Base-by-base conservation (phyloP, 441 rosid genomes). In the Manihot esculenta region DNA sequence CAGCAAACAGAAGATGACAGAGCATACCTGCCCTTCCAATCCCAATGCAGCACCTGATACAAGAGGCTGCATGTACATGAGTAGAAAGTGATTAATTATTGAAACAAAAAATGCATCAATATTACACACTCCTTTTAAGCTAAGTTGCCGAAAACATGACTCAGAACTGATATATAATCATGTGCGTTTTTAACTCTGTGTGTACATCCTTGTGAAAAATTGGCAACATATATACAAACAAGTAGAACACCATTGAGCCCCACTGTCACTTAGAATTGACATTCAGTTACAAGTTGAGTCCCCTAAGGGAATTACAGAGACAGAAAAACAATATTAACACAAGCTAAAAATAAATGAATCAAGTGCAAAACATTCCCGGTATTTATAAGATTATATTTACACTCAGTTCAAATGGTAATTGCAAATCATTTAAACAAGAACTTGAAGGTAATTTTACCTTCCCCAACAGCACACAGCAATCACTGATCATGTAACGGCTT, bases 31-130 rank as follows among this genome's bases (percentile, higher is more conserved):
- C 64, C 99, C 99, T 69, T 95, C 98, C 79, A 91, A 77, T 73
- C 99, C 99, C 67, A 95, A 74, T 5, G 98, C 99, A 82, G 99
- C 99, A 44, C 98, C 99, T 0, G 99, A 95, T 48, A 92, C 99
- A 73, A 95, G 87, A 81, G 99, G 98, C 98, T 95, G 85, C 81
- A 80, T 41, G 54, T 42, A 58, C 63, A 66, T 66, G 68, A 63
- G 70, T 10, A 35, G 17, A 20, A 81, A 69, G 23, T 30, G 59
- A 71, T 75, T 73, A 76, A 53, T 33, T 20, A 27, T 61, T 35
- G 7, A 18, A 30, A 23, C 20, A 23, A 56, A 38, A 51, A n/a
- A 7, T 15, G 17, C 20, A 9, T 35, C 35, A 59, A 17, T 48
- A 53, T 14, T 59, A 6, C 1, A 44, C 2, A 18, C 15, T 30